These are phyloP conservation scores for Gynostemma pentaphyllum DNA, from an alignment of 306 rosid genomes.

Conservation along the genomic window DNA sequence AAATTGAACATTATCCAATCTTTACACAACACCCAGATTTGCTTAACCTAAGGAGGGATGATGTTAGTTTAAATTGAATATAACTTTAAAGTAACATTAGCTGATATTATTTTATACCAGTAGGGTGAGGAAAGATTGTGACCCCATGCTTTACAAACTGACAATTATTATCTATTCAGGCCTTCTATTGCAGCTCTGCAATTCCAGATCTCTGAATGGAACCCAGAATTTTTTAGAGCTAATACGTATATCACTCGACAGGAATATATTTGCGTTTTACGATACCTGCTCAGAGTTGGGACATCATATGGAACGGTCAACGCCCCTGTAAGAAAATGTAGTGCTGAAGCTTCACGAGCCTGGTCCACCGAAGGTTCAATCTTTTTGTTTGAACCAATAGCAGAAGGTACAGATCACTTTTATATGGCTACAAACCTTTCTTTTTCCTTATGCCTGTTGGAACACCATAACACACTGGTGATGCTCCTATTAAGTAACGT, in stretches of 20 bases:
- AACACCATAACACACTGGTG: slow-evolving; percentile 86
- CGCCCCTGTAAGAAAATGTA: neutral
- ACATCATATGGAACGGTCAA: neutral
- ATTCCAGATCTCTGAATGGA: neutral
- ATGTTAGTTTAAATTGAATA: neutral
- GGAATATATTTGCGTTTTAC: neutral
- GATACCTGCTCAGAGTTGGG: neutral
- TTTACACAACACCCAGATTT: neutral
- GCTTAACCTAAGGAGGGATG: neutral
- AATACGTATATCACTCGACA: neutral
- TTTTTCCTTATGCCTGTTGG: slow-evolving; percentile 73
- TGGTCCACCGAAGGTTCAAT: neutral
- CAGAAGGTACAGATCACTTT: neutral
- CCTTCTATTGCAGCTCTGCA: neutral
- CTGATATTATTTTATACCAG: neutral
- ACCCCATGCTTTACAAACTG: neutral
- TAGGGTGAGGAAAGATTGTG: neutral
- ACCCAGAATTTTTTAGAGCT: neutral
- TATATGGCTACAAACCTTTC: slow-evolving; percentile 17
- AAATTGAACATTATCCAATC: neutral
- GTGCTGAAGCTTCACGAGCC: neutral
- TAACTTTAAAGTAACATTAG: neutral
- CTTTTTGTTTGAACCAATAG: neutral
- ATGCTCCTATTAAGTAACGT: slow-evolving; percentile 78
- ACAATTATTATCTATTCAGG: neutral